phyloP scores from a whole-genome alignment of 2,329 filamentous ascomycete species.

The Nigrospora oryzae region DNA sequence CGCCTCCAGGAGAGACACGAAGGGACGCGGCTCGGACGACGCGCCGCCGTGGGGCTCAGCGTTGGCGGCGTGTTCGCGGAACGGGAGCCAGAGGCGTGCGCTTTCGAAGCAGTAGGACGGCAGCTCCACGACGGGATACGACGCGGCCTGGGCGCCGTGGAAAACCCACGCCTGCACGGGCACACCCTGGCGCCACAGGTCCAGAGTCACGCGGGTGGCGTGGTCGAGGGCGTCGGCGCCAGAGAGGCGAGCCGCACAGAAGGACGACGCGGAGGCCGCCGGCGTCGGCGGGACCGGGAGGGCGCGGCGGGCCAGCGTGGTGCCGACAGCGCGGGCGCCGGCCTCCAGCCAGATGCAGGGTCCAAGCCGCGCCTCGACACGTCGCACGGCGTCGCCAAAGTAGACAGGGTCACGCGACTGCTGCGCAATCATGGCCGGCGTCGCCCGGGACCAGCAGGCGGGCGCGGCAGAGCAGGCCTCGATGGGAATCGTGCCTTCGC shows the following conservation, averaged over 20 bases:
- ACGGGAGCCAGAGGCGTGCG: background rate
- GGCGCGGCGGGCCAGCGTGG: constrained; percentile 5
- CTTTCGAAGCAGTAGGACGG: background rate
- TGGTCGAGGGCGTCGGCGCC: constrained; percentile 2
- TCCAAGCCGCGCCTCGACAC: constrained; percentile 1
- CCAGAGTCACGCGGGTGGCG: constrained; percentile 1
- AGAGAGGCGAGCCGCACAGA: background rate
- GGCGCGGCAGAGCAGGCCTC: background rate
- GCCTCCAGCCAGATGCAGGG: constrained; percentile 8
- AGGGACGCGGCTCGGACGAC: background rate
- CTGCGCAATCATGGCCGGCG: constrained; percentile 1
- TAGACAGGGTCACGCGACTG: constrained; percentile 9
- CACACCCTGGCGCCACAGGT: constrained; percentile 3
- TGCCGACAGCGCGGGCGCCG: constrained; percentile 7
- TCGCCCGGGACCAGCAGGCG: constrained; percentile 1
- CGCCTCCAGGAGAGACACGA: background rate
- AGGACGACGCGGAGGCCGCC: background rate
- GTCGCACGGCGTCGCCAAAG: constrained; percentile 7
- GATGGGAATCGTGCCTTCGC: constrained; percentile 2
- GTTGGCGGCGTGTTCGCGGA: background rate
- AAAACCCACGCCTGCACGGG: constrained; percentile 3
- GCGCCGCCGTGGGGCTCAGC: no score
- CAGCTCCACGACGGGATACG: background rate
- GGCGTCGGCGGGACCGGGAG: background rate
- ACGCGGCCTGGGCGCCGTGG: background rate